Percentiles rank a stretch among this genome's conserved stretches.
phyloP scores from a whole-genome alignment of 2,329 filamentous ascomycete species.

The Annulohypoxylon truncatum region DNA sequence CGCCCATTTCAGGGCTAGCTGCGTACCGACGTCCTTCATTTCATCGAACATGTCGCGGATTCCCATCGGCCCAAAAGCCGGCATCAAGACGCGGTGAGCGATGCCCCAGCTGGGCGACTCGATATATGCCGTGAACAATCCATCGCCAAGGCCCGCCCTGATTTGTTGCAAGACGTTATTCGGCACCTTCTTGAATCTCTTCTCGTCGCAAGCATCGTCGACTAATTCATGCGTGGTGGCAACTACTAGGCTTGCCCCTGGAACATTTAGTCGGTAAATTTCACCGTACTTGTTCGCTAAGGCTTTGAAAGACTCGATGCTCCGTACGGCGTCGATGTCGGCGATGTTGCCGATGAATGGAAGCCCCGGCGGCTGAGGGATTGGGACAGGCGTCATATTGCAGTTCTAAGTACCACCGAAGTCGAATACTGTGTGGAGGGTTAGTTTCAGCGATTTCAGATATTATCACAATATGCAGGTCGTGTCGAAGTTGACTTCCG shows the following conservation, averaged over 20 bases:
- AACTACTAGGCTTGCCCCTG: slow-evolving; percentile 55
- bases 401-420: neutral
- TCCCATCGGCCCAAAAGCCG: slow-evolving; percentile 64
- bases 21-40: slow-evolving; percentile 63
- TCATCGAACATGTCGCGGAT: slow-evolving; percentile 67
- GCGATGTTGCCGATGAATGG: slow-evolving; percentile 72
- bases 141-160: slow-evolving; percentile 60
- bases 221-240: slow-evolving; percentile 65
- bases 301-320: slow-evolving; percentile 64
- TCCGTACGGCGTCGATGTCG: slow-evolving; percentile 70
- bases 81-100: slow-evolving; percentile 64
- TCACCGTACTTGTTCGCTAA: slow-evolving; percentile 59
- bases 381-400: slow-evolving; percentile 21
- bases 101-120: slow-evolving; percentile 61
- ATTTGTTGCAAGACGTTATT: slow-evolving; percentile 63
- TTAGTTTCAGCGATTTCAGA: neutral
- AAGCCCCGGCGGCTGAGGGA: slow-evolving; percentile 56
- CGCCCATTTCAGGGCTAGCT: slow-evolving; percentile 67
- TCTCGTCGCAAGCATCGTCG: slow-evolving; percentile 72
- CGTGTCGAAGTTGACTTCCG: neutral
- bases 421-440: neutral
- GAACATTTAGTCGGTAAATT: slow-evolving; percentile 19
- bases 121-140: slow-evolving; percentile 40
- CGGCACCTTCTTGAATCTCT: slow-evolving; percentile 70
- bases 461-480: neutral